Evolutionary conservation across 257 asterid species (phyloP), one percentile per base, ranked within the genome.

Genomic region (Solanum okadae): DNA sequence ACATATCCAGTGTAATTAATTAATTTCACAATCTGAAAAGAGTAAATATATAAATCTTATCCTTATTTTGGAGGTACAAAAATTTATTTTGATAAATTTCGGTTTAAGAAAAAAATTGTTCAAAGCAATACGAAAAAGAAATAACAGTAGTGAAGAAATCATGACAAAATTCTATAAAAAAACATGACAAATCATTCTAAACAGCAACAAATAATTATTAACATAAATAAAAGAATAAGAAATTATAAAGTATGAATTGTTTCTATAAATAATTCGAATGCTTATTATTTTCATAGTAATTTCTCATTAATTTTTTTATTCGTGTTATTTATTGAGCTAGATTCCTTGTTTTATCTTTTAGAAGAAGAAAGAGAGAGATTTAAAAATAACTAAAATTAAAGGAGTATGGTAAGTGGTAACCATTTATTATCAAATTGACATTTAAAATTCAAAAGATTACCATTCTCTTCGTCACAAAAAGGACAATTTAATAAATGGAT

Each of bases 351-450:
- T 52, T 35, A 75, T 75, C 31, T 75, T 3, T 35, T 33, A 73
- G 82, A 23, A 35, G 49, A 22, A 31, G 63, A 34, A 73, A 34
- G n/a, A 18, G 49, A 42, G 5, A 71, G 13, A 16, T 13, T 18
- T 56, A 3, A 29, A 31, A 33, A 31, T 71, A 71, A 71, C 6
- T 16, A 71, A 33, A 72, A 31, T 16, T 65, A 65, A 65, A 65
- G 72, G 72, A 65, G 72, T 10, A 5, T 65, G 33, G 8, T n/a
- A 65, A 65, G 27, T 65, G 33, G 33, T n/a, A 65, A 10, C 33
- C 72, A 65, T 65, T 65, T 65, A 65, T 65, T n/a, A n/a, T 65
- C 31, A 65, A 65, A 65, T 65, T 65, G 72, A 65, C 72, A 65
- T 65, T 63, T 5, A 65, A 65, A 10, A 65, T 65, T 65, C 8